A percentile compares a stretch with the other conserved stretches of the same genome.
Evolutionary conservation across 2,329 filamentous ascomycete genomes (phyloP).

Genomic region (Fragosphaeria purpurea): DNA sequence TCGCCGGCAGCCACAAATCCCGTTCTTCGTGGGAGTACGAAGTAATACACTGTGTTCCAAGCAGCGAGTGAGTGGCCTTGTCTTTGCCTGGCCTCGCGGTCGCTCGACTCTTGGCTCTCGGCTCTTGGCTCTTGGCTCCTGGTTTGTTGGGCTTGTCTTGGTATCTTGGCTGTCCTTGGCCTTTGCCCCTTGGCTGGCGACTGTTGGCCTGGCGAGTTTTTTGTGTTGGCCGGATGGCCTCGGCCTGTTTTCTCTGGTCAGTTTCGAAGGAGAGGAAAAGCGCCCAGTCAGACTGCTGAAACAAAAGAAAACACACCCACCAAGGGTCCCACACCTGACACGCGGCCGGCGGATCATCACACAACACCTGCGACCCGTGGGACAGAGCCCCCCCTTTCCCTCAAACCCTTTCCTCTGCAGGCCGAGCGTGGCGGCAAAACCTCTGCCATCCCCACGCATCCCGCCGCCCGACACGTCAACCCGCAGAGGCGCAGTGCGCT

Average conservation of each 20-base stretch:
- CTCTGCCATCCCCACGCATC: too few relatives aligned
- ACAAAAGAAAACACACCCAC: not conserved
- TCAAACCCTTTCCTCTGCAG: too few relatives aligned
- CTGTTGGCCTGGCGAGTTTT: not conserved
- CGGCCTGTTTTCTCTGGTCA: not conserved
- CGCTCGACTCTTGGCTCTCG: not conserved
- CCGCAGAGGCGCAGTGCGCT: too few relatives aligned
- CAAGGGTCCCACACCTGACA: conserved; percentile 7
- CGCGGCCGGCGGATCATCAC: conserved; percentile 8
- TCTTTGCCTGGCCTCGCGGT: not conserved
- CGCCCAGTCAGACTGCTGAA: too few relatives aligned
- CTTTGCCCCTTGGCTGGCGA: not conserved
- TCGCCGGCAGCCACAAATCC: too few relatives aligned
- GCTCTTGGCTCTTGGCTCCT: too few relatives aligned
- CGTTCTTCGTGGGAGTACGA: too few relatives aligned
- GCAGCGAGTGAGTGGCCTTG: not conserved
- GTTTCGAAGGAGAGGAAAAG: too few relatives aligned
- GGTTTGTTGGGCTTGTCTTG: too few relatives aligned
- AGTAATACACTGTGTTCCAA: not conserved
- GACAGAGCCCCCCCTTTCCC: too few relatives aligned
- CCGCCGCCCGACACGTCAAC: too few relatives aligned
- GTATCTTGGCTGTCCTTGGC: not conserved
- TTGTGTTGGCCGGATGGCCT: not conserved
- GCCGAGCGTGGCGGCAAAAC: too few relatives aligned
- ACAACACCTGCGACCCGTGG: conserved; percentile 2